Evolutionary conservation across 2,329 filamentous ascomycete genomes (phyloP), one percentile per base, ranked within the genome.

Genomic region (Alternaria infectoria): DNA sequence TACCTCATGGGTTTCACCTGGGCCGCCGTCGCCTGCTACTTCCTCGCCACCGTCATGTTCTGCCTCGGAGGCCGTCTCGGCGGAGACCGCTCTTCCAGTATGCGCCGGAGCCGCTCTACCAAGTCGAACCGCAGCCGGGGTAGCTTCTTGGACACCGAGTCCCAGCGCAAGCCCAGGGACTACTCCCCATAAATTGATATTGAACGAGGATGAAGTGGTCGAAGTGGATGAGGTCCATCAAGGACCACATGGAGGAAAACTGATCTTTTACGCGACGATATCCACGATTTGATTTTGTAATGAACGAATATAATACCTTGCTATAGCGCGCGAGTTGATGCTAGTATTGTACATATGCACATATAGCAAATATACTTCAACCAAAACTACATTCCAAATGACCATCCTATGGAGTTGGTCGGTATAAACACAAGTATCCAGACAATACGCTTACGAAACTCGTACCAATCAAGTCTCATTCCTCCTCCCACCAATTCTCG

Each of bases 1-100:
- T 91, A 90, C 73, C 90, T 89, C 19, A 92, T 93, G 74, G 92
- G 87, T 47, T 95, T 93, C 82, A 89, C 88, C 66, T 96, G 92
- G 92, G 89, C 86, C 15, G 86, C 91, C 2, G 88, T 89, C 80
- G 87, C 86, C 10, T 86, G 86, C 57, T 86, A 92, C 71, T 81
- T 93, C 69, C 78, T 94, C 68, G 86, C 90, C 15, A 87, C 86
- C 5, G 69, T 92, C 28, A 81, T 93, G 61, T 92, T 93, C 82
- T 91, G 86, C 79, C 58, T 89, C 30, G 88, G 88, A 56, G 86
- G 87, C 44, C 76, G 78, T 26, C 82, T 87, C 43, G 81, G 84
- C 55, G 82, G 84, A 63, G 84, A 84, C 19, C 59, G 66, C n/a
- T 67, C 67, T 5, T 67, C 70, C 2, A 77, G 79, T 44, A 75